These are phyloP conservation scores for Dioscorea alata DNA, from an alignment of 106 monocot species.

Conservation along the genomic window DNA sequence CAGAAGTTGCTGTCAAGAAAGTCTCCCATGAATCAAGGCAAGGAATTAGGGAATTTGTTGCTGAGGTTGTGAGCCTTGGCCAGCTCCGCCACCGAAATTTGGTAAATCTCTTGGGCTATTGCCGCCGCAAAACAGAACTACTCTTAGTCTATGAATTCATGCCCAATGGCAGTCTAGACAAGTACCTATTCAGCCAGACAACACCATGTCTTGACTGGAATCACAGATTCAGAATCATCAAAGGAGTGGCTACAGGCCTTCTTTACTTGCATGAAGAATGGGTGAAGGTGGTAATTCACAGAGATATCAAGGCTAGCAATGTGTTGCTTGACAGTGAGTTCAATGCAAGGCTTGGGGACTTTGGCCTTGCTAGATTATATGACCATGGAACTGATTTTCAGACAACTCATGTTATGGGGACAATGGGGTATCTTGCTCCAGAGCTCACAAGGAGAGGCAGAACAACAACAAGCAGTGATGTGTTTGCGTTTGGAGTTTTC, in stretches of 20 bases:
- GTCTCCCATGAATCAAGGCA: conserved; percentile 7
- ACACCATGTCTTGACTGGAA: background rate
- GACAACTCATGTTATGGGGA: conserved; percentile 12
- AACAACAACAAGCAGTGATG: conserved; percentile 12
- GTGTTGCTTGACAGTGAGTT: conserved; percentile 17
- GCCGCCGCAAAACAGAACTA: conserved; percentile 1
- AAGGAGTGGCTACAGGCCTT: conserved; percentile 1
- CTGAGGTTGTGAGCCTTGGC: conserved; percentile 3
- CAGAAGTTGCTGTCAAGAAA: conserved; percentile 1
- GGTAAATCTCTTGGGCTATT: background rate
- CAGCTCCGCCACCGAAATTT: conserved; percentile 4
- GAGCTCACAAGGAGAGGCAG: conserved; percentile 15
- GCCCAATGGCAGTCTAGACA: conserved; percentile 4
- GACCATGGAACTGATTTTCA: conserved; percentile 5
- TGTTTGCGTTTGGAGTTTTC: conserved; percentile 13
- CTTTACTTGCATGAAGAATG: conserved; percentile 2
- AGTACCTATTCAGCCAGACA: background rate
- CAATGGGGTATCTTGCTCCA: conserved; percentile 14
- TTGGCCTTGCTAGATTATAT: conserved; percentile 17
- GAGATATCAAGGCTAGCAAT: conserved; percentile 17
- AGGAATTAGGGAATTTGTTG: conserved; percentile 1
- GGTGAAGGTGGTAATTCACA: conserved; percentile 3
- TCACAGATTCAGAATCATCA: conserved; percentile 3
- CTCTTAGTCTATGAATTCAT: background rate
- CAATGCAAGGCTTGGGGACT: conserved; percentile 23